phyloP scores from a whole-genome alignment of 2,329 filamentous ascomycete genomes.

The Colletotrichum lupini region DNA sequence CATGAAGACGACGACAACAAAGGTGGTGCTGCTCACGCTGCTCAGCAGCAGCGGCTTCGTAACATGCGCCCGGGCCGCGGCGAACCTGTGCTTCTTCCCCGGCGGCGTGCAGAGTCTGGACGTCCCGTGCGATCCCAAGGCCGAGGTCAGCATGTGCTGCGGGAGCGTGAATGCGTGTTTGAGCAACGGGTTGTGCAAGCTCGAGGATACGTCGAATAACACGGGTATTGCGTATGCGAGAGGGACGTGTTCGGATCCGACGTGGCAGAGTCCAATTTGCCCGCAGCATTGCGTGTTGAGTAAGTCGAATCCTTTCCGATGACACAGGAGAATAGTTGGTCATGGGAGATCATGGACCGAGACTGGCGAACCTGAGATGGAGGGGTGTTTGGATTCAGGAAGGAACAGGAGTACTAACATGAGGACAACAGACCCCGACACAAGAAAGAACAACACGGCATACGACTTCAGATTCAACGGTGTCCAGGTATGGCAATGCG shows the following conservation, averaged over 20 bases:
- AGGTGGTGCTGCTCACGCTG: slow-evolving; percentile 15
- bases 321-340: neutral
- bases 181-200: slow-evolving; percentile 32
- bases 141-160: slow-evolving; percentile 34
- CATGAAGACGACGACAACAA: slow-evolving; percentile 16
- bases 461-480: slow-evolving; percentile 32
- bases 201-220: slow-evolving; percentile 23
- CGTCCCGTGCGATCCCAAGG: slow-evolving; percentile 31
- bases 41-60: slow-evolving; percentile 9
- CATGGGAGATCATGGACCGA: neutral
- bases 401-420: neutral
- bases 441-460: slow-evolving; percentile 15
- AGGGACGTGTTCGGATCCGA: slow-evolving; percentile 31
- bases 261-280: slow-evolving; percentile 31
- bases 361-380: neutral
- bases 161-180: slow-evolving; percentile 27
- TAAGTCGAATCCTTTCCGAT: neutral
- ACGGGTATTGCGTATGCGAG: slow-evolving; percentile 31
- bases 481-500: slow-evolving; percentile 33
- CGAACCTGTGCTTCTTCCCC: slow-evolving; percentile 32
- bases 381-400: neutral
- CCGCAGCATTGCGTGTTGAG: slow-evolving; percentile 26
- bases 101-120: slow-evolving; percentile 29
- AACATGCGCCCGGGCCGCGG: slow-evolving; percentile 3
- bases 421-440: slow-evolving; percentile 24